Evolutionary conservation across 257 asterid genomes (phyloP).

Genomic region (Linderniella brevidens): DNA sequence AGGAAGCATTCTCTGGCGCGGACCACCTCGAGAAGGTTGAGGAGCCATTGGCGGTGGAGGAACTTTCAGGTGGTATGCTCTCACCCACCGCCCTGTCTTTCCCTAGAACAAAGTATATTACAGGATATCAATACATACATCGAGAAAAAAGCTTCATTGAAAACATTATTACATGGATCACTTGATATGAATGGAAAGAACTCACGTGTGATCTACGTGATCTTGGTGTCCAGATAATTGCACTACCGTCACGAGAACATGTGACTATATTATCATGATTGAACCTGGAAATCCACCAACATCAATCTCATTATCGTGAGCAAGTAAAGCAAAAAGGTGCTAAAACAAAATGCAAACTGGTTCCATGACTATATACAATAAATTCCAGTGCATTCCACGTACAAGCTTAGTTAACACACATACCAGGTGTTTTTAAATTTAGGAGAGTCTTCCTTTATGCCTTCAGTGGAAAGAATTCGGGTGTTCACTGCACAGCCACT

Average conservation of each 20-base stretch:
- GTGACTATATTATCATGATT: constrained; percentile 90
- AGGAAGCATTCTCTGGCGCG: constrained; percentile 96
- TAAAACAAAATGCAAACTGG: no score
- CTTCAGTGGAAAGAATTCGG: constrained; percentile 39
- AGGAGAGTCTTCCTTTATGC: constrained; percentile 64
- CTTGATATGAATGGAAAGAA: no score
- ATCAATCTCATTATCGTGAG: not conserved
- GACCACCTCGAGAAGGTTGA: constrained; percentile 97
- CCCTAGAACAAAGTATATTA: constrained; percentile 33
- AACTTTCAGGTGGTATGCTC: constrained; percentile 95
- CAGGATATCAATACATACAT: not conserved
- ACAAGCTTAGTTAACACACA: constrained; percentile 5
- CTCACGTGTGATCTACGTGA: constrained; percentile 92
- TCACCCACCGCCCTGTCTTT: constrained; percentile 81
- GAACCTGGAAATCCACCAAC: constrained; percentile 42
- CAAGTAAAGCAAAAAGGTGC: not conserved
- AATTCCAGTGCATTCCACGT: no score
- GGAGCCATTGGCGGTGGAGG: constrained; percentile 99
- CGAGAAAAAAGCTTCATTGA: constrained; percentile 6
- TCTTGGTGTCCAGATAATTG: constrained; percentile 95
- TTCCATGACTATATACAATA: no score
- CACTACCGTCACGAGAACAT: constrained; percentile 99
- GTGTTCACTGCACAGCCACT: constrained; percentile 82
- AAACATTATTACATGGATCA: constrained; percentile 4
- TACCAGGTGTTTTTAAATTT: constrained; percentile 81